Evolutionary conservation across 2,329 filamentous ascomycete species (phyloP).

Genomic region (Paramyrothecium roridum): DNA sequence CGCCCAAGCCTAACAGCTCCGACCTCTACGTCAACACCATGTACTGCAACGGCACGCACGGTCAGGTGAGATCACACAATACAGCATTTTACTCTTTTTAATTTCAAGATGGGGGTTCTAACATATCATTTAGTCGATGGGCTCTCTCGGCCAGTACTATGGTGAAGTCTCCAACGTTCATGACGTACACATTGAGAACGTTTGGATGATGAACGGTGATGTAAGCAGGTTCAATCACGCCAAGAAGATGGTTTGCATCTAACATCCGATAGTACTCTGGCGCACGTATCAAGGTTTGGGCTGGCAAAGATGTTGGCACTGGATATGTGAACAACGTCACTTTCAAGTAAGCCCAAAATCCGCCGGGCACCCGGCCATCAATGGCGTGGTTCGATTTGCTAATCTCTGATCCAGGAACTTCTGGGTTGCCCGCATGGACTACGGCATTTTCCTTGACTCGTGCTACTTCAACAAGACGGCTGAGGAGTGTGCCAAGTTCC

Average conservation of each 20-base stretch:
- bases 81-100: no score
- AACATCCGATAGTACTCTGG: conserved; percentile 32
- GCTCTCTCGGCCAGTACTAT: conserved; percentile 54
- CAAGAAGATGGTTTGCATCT: no score
- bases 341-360: conserved; percentile 31
- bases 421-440: conserved; percentile 55
- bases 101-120: no score
- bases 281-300: conserved; percentile 60
- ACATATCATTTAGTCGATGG: conserved; percentile 36
- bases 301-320: conserved; percentile 53
- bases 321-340: conserved; percentile 61
- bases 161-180: conserved; percentile 53
- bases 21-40: conserved; percentile 57
- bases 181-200: conserved; percentile 56
- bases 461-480: conserved; percentile 57
- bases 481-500: conserved; percentile 48
- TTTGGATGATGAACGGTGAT: conserved; percentile 49
- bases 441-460: conserved; percentile 55
- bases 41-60: conserved; percentile 58
- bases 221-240: conserved; percentile 1
- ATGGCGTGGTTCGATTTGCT: not conserved
- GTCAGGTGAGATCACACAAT: conserved; percentile 26
- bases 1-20: conserved; percentile 56
- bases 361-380: not conserved
- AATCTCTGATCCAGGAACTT: conserved; percentile 38